phyloP scores from a whole-genome alignment of 306 rosid species.

The Sechiopsis laciniata region DNA sequence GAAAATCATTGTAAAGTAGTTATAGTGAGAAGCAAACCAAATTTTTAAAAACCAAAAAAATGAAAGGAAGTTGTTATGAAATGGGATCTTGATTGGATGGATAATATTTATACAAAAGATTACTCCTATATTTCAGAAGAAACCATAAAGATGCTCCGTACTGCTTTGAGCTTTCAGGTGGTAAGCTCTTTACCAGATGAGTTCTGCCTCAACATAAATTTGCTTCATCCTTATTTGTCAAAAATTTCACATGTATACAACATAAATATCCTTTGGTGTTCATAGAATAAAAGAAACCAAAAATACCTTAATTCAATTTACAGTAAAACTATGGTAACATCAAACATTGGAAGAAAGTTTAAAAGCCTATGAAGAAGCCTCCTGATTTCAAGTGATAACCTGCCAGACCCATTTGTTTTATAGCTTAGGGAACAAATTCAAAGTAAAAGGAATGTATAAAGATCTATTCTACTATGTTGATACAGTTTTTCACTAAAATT shows the following conservation, averaged over 20 bases:
- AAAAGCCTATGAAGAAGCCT: too few relatives aligned
- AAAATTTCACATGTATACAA: background rate
- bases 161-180: too few relatives aligned
- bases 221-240: background rate
- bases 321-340: background rate
- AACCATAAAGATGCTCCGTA: too few relatives aligned
- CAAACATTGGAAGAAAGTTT: background rate
- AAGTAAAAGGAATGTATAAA: background rate
- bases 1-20: too few relatives aligned
- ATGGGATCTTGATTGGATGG: too few relatives aligned
- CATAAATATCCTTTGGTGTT: background rate
- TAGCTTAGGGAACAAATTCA: background rate
- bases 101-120: too few relatives aligned
- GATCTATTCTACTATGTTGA: background rate
- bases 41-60: too few relatives aligned
- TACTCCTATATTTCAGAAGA: too few relatives aligned
- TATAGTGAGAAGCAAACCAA: too few relatives aligned
- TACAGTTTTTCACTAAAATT: background rate
- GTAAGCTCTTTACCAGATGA: too few relatives aligned
- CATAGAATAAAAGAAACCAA: background rate
- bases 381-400: background rate
- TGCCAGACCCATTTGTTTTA: background rate
- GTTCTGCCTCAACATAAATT: background rate
- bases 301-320: background rate
- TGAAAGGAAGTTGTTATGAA: too few relatives aligned